A percentile compares a stretch with the other conserved stretches of the same genome.
Conservation (phyloP, 768 basidiomycete genomes). For the Daedalea quercina region DNA sequence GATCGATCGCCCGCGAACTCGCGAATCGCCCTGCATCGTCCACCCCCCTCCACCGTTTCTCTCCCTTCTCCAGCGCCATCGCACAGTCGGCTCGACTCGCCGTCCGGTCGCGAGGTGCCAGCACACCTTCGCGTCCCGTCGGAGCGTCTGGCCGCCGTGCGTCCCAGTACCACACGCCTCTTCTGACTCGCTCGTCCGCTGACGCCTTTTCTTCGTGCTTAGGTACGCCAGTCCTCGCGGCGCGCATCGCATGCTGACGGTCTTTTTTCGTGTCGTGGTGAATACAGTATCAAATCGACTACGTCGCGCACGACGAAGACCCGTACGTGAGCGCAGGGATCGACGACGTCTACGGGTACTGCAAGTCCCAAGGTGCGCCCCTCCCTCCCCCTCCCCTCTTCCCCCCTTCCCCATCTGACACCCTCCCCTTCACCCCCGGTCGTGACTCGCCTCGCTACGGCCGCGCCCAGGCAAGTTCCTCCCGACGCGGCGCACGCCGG, state of each 20-base stretch:
- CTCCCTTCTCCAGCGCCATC: no score
- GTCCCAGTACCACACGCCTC: no score
- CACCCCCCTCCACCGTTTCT: no score
- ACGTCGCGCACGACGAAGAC: constrained; percentile 93
- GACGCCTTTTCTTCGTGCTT: not conserved
- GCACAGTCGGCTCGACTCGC: no score
- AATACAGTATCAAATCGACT: constrained; percentile 72
- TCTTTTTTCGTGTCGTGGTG: no score
- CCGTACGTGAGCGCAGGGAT: constrained; percentile 77
- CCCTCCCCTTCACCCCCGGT: not conserved
- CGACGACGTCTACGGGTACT: constrained; percentile 80
- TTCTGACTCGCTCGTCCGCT: not conserved
- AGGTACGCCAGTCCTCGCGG: constrained; percentile 5
- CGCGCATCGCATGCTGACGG: not conserved
- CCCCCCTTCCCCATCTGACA: not conserved
- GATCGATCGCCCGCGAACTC: no score
- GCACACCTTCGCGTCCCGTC: no score
- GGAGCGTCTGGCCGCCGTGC: no score
- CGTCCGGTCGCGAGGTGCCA: no score
- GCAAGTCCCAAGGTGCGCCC: constrained; percentile 69
- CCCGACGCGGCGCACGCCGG: constrained; percentile 91
- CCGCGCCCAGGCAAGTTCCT: constrained; percentile 76
- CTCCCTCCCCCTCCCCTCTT: not conserved
- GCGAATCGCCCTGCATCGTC: no score
- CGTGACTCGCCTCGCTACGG: no score